Base-by-base conservation (phyloP, 179 eudicot species). In the Beta corolliflora region DNA sequence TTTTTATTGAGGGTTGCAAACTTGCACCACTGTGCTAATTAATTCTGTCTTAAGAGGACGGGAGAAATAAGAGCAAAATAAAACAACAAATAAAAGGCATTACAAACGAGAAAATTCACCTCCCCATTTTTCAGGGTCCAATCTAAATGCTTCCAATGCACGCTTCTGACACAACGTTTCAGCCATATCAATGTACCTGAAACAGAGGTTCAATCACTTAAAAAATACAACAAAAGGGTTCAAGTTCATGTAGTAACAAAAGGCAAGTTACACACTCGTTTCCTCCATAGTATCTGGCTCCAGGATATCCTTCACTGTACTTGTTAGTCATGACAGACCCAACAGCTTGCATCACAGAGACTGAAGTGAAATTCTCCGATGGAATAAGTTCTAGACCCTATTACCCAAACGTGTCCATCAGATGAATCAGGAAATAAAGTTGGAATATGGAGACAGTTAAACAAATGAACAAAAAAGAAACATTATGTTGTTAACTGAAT, bases 61-160 rank as follows among this genome's bases (percentile, higher is more conserved):
- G 14, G 54, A 54, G 46, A 46, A 1, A 29, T 29, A 29, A 29
- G 19, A 23, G 5, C 0, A 12, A 64, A 7, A 64, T 23, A 64
- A 21, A 10, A 44, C 4, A 46, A n/a, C 19, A 71, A 3, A 52
- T 23, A 23, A 23, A 25, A 15, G 41, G 48, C 9, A 31, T 15
- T 50, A 7, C 76, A 25, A 29, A 54, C 3, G 8, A 54, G 48
- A 29, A 73, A 25, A 55, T 31, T 55, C 63, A 97, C 99, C 98
- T 97, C 98, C 99, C 99, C 99, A 97, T 90, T 97, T 91, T 61
- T 85, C 92, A 76, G 99, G 99, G 89, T 97, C 99, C 94, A 97
- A 89, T 45, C 91, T 87, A 60, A 97, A 94, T 77, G 95, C 99
- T 86, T 97, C 99, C 83, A 97, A 73, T 7, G 99, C 99, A 78